These are phyloP conservation scores for Hericium alpestre DNA, from an alignment of 768 basidiomycete species.

Conservation along the genomic window DNA sequence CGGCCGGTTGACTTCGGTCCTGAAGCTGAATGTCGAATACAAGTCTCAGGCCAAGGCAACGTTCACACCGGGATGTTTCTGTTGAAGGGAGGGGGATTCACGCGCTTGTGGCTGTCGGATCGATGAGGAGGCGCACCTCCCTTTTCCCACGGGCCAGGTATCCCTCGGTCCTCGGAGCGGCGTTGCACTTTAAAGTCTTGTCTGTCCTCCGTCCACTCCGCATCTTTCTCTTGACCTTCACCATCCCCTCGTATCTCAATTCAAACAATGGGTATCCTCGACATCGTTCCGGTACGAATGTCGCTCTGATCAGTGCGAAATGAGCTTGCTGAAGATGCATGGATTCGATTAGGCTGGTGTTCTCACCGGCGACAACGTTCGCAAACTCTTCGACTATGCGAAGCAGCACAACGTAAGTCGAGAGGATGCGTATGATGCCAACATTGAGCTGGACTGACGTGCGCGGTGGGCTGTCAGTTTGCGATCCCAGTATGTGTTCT, in stretches of 20 bases:
- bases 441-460: not conserved
- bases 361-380: conserved; percentile 87
- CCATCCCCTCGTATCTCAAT: not conserved
- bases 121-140: too few relatives aligned
- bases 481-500: conserved; percentile 65
- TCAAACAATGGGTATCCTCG: conserved; percentile 62
- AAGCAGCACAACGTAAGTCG: conserved; percentile 67
- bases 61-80: too few relatives aligned
- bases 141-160: too few relatives aligned
- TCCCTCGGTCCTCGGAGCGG: not conserved
- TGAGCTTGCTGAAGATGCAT: not conserved
- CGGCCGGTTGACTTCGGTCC: too few relatives aligned
- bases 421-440: not conserved
- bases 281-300: conserved; percentile 65
- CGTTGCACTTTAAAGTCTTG: not conserved
- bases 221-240: not conserved
- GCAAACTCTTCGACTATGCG: conserved; percentile 93
- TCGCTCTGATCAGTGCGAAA: not conserved
- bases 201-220: not conserved
- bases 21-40: conserved; percentile 1
- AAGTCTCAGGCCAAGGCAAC: not conserved
- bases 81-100: too few relatives aligned
- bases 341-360: conserved; percentile 64
- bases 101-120: too few relatives aligned
- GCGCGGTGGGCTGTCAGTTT: conserved; percentile 35